Conservation (phyloP, 768 basidiomycete genomes). For the Naganishia vishniacii region DNA sequence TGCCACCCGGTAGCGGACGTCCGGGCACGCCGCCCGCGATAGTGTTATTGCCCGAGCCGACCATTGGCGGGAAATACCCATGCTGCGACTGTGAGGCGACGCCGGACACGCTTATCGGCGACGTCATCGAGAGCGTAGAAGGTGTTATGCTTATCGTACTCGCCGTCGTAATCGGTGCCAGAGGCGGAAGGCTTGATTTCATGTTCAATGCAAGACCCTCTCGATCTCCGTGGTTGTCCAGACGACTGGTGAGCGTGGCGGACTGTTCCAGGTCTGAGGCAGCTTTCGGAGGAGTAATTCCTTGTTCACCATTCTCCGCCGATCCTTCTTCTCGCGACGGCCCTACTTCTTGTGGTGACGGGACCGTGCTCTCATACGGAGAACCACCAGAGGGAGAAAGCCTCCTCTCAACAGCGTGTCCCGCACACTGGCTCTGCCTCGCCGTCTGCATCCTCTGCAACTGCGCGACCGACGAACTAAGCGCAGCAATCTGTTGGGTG, state of each 20-base stretch:
- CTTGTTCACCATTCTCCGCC: not conserved
- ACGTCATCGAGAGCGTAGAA: not conserved
- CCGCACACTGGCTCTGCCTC: conserved; percentile 10
- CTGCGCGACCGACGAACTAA: conserved; percentile 46
- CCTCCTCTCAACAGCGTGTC: not conserved
- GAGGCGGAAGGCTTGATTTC: not conserved
- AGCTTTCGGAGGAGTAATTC: not conserved
- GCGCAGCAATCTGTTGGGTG: conserved; percentile 42
- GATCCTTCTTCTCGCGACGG: not conserved
- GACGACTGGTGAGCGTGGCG: not conserved
- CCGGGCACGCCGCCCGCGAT: not conserved
- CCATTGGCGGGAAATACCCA: conserved; percentile 17
- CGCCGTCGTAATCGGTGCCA: not conserved
- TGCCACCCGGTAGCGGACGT: conserved; percentile 1
- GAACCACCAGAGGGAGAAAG: not conserved
- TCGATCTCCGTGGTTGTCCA: not conserved
- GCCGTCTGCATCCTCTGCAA: conserved; percentile 42
- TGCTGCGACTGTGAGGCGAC: not conserved
- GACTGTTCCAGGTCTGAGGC: not conserved
- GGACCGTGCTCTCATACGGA: not conserved
- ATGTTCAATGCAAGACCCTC: not conserved
- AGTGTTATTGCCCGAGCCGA: not conserved
- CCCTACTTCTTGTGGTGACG: not conserved
- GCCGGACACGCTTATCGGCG: not conserved
- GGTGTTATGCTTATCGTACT: conserved; percentile 2